Evolutionary conservation across 176 grass and related monocot species (phyloP).

Genomic region (Triticum monococcum): DNA sequence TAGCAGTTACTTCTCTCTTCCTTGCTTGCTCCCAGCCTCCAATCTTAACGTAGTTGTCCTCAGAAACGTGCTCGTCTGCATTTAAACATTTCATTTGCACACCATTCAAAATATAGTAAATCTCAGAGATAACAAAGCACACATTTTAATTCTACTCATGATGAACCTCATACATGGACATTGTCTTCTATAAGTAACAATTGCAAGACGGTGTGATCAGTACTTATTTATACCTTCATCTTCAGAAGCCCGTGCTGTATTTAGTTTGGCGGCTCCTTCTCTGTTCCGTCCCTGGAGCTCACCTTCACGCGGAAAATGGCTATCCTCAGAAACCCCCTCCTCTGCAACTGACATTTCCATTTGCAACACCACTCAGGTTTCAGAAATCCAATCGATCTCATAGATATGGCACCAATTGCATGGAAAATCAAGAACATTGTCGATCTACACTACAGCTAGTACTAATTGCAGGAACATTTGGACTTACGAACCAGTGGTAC

Average conservation of each 20-base stretch:
- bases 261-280: not conserved
- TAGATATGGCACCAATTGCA: not conserved
- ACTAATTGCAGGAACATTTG: too few species aligned
- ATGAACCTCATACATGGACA: not conserved
- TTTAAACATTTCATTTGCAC: not conserved
- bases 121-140: not conserved
- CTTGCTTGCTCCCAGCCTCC: not conserved
- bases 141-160: not conserved
- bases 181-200: not conserved
- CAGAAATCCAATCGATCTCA: not conserved
- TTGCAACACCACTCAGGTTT: not conserved
- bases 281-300: not conserved
- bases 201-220: not conserved
- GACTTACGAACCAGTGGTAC: too few species aligned
- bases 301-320: not conserved
- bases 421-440: too few species aligned
- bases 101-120: too few species aligned
- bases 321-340: not conserved
- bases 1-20: not conserved
- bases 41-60: not conserved
- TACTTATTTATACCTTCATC: not conserved
- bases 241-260: not conserved
- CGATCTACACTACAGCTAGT: too few species aligned
- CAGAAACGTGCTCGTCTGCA: not conserved
- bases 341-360: not conserved